These are phyloP conservation scores for Serendipita indica DNA, from an alignment of 768 basidiomycete genomes.

Conservation along the genomic window DNA sequence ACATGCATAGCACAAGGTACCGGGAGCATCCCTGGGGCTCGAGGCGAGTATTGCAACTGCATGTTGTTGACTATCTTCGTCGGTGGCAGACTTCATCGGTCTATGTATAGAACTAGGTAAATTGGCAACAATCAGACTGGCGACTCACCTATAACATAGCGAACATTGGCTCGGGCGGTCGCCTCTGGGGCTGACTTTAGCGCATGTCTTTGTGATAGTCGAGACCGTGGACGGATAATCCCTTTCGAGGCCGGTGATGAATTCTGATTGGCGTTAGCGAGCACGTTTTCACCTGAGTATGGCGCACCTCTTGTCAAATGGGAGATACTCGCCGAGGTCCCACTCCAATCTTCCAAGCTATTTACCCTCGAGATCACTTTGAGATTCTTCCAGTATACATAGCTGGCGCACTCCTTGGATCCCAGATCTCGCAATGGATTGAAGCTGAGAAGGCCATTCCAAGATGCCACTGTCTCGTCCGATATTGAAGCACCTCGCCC, in stretches of 20 bases:
- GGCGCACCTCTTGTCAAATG: slow-evolving; percentile 52
- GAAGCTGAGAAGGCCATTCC: slow-evolving; percentile 32
- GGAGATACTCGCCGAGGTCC: slow-evolving; percentile 36
- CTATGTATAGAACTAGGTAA: neutral
- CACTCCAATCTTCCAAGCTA: neutral
- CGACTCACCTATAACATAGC: neutral
- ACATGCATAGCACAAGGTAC: neutral
- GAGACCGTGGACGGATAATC: slow-evolving; percentile 82
- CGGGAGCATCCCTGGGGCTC: neutral
- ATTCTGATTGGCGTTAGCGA: slow-evolving; percentile 32
- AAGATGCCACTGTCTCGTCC: slow-evolving; percentile 37
- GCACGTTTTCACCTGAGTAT: neutral
- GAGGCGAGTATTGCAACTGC: neutral
- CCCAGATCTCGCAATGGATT: slow-evolving; percentile 59
- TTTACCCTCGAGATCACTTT: slow-evolving; percentile 24
- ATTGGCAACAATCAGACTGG: neutral
- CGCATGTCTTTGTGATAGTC: slow-evolving; percentile 65
- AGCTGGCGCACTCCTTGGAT: slow-evolving; percentile 65
- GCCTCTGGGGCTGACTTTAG: slow-evolving; percentile 53
- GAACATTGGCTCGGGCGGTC: neutral
- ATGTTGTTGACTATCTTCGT: neutral
- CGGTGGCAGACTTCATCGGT: neutral
- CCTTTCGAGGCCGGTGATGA: slow-evolving; percentile 63
- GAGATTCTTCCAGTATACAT: slow-evolving; percentile 59
- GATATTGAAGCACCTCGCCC: slow-evolving; percentile 59